phyloP scores from a whole-genome alignment of 2,329 filamentous ascomycete genomes.

The Ophiostoma himal-ulmi region DNA sequence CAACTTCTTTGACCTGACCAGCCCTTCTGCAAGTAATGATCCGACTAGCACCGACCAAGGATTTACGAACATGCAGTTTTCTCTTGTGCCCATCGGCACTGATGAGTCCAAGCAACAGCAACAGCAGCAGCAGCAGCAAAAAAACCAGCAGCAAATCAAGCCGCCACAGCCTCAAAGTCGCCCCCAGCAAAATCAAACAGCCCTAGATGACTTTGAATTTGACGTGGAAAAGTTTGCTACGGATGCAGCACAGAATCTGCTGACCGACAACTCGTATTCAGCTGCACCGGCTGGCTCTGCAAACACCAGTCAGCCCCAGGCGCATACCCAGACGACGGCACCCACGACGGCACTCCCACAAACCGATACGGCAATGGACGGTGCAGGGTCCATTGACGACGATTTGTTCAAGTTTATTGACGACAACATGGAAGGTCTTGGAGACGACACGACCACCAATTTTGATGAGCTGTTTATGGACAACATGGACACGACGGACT shows the following conservation, averaged over 20 bases:
- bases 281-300: conserved; percentile 14
- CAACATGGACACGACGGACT: conserved; percentile 45
- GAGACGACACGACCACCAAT: conserved; percentile 36
- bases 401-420: conserved; percentile 45
- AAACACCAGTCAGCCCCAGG: not conserved
- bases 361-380: not conserved
- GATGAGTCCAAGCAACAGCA: conserved; percentile 24
- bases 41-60: conserved; percentile 37
- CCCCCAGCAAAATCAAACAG: not conserved
- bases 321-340: conserved; percentile 15
- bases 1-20: conserved; percentile 22
- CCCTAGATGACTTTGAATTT: conserved; percentile 37
- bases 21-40: conserved; percentile 20
- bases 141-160: not conserved
- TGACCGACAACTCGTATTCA: conserved; percentile 23
- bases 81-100: conserved; percentile 41
- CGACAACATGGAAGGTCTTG: conserved; percentile 36
- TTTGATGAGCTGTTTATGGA: conserved; percentile 50
- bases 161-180: not conserved
- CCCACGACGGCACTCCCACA: not conserved
- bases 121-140: not conserved
- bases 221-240: conserved; percentile 42
- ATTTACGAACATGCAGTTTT: conserved; percentile 55
- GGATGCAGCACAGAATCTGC: conserved; percentile 29
- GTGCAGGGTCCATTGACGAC: conserved; percentile 29